Percentiles rank a stretch among this genome's conserved stretches.
These are phyloP conservation scores for Leucosporidium creatinivorum DNA, from an alignment of 768 basidiomycete species.

Conservation along the genomic window DNA sequence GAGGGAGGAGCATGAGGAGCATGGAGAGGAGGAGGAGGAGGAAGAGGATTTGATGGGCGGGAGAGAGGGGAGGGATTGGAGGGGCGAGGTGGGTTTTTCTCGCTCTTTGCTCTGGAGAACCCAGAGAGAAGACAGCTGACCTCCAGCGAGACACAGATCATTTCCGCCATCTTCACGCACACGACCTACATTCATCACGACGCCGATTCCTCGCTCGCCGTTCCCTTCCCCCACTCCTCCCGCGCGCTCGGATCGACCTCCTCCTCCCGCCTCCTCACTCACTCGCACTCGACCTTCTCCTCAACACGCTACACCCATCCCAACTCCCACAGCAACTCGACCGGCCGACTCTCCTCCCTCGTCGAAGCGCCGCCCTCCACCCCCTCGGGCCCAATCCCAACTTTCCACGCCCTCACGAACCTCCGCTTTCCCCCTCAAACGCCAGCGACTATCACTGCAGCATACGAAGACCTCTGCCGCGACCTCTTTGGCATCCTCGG, in stretches of 20 bases:
- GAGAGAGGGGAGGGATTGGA: slow-evolving; percentile 6
- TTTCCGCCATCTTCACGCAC: slow-evolving; percentile 22
- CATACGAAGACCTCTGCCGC: slow-evolving; percentile 16
- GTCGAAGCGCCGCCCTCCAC: neutral
- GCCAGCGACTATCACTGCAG: neutral
- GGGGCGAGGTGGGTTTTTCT: neutral
- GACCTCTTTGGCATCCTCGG: slow-evolving; percentile 24
- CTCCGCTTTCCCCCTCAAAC: slow-evolving; percentile 13
- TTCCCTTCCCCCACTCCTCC: neutral
- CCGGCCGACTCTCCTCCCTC: neutral
- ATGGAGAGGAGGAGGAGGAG: neutral
- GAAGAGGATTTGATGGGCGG: neutral
- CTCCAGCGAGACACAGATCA: neutral
- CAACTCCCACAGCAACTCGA: neutral
- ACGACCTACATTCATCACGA: slow-evolving; percentile 15
- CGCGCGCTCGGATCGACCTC: neutral
- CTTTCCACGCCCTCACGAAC: slow-evolving; percentile 27
- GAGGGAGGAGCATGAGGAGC: neutral
- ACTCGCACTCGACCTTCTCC: neutral
- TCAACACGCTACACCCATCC: neutral
- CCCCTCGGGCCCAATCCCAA: slow-evolving; percentile 5
- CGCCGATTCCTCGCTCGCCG: neutral
- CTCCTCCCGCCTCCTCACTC: neutral
- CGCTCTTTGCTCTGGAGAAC: neutral
- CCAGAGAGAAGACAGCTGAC: neutral